These are phyloP conservation scores for Trametopsis cervina DNA, from an alignment of 768 basidiomycete species.

Conservation along the genomic window DNA sequence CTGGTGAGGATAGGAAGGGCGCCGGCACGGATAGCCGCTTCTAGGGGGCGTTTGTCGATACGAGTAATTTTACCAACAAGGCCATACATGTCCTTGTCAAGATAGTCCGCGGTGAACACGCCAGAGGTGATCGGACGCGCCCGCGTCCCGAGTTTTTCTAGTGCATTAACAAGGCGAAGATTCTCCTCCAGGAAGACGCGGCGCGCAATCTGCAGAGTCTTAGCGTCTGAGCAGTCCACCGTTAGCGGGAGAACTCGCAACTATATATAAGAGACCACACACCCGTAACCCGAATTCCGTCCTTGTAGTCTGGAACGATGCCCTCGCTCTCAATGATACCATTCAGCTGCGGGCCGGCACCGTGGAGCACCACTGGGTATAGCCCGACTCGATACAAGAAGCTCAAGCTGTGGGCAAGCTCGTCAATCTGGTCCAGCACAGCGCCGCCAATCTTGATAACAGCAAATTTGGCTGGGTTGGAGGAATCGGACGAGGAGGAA, in stretches of 20 bases:
- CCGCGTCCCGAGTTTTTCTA: slow-evolving; percentile 92
- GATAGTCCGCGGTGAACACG: slow-evolving; percentile 95
- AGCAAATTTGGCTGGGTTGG: slow-evolving; percentile 90
- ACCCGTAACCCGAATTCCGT: slow-evolving; percentile 97
- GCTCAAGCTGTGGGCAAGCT: slow-evolving; percentile 90
- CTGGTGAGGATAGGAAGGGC: slow-evolving; percentile 94
- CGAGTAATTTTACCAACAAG: slow-evolving; percentile 93
- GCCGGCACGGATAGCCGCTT: slow-evolving; percentile 94
- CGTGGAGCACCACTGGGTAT: slow-evolving; percentile 97
- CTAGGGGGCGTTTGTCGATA: slow-evolving; percentile 93
- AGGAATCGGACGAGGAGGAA: slow-evolving; percentile 84
- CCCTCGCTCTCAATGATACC: slow-evolving; percentile 90
- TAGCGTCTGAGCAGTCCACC: slow-evolving; percentile 53
- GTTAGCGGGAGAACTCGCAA: neutral
- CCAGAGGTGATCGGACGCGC: slow-evolving; percentile 97
- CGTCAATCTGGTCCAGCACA: slow-evolving; percentile 86
- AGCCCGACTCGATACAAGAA: slow-evolving; percentile 96
- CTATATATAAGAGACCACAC: slow-evolving; percentile 16
- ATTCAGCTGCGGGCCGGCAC: slow-evolving; percentile 93
- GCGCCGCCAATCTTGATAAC: slow-evolving; percentile 99
- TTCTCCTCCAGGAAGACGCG: slow-evolving; percentile 98
- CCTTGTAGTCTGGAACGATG: slow-evolving; percentile 92
- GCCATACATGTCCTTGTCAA: slow-evolving; percentile 91
- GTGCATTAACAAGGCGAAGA: slow-evolving; percentile 84
- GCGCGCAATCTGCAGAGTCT: slow-evolving; percentile 91